These are phyloP conservation scores for Fusarium longipes DNA, from an alignment of 2,329 filamentous ascomycete genomes.

Conservation along the genomic window DNA sequence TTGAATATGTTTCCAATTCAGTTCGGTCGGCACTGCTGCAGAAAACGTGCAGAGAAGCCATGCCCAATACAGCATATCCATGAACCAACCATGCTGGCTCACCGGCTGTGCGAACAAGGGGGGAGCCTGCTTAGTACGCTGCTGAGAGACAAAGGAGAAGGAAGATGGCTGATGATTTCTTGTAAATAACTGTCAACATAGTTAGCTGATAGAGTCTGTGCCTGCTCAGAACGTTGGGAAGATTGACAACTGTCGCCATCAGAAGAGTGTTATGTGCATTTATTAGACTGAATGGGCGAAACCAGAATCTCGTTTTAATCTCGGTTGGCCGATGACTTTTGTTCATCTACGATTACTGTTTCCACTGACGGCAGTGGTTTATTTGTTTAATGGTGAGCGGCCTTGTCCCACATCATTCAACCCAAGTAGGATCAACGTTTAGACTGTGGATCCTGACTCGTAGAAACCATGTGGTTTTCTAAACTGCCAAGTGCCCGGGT, in stretches of 20 bases:
- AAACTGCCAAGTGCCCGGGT: no score
- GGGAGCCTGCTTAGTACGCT: slow-evolving; percentile 13
- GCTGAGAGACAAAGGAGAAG: slow-evolving; percentile 14
- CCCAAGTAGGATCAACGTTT: slow-evolving; percentile 9
- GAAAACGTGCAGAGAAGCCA: slow-evolving; percentile 38
- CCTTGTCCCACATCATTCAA: slow-evolving; percentile 6
- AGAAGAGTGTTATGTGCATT: background rate
- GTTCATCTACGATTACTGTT: slow-evolving; percentile 6
- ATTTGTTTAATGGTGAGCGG: background rate
- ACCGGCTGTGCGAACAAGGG: slow-evolving; percentile 27
- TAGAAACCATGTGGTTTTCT: slow-evolving; percentile 38
- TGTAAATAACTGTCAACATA: no score
- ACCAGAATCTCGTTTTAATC: slow-evolving; percentile 16
- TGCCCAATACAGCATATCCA: slow-evolving; percentile 42
- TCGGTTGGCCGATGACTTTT: slow-evolving; percentile 22
- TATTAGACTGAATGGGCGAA: background rate
- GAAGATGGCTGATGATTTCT: background rate
- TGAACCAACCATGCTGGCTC: slow-evolving; percentile 42
- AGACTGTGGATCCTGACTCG: slow-evolving; percentile 38
- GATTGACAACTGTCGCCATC: background rate
- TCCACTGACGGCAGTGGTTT: slow-evolving; percentile 6
- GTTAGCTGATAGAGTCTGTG: background rate
- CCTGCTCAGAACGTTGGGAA: background rate
- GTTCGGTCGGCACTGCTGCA: slow-evolving; percentile 15
- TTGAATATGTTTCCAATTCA: slow-evolving; percentile 11